Base-by-base conservation (phyloP, 495 filamentous ascomycete species). In the Hypoxylon subgilvum region DNA sequence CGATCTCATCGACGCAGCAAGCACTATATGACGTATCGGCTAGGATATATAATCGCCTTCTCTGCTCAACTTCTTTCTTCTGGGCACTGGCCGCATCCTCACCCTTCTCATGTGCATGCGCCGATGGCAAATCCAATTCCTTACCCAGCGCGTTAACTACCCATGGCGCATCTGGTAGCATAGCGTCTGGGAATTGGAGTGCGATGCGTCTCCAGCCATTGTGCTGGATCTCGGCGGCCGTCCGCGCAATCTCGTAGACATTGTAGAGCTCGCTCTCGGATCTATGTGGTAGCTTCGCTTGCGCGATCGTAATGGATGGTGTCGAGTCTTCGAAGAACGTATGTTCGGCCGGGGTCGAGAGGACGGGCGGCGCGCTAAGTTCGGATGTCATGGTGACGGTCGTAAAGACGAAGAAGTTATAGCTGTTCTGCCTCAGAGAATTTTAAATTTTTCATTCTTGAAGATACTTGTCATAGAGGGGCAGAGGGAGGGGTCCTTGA, bases 1-100 rank as follows among this genome's bases (percentile, higher is more conserved):
- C 95, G 38, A 97, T 88, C 72, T 99, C 94, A 58, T 99, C 94
- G 42, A 97, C 92, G 69, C 94, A 99, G 75, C 94, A 99, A 3
- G 92, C 84, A 36, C 94, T 93, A 72, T 97, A 99, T 1, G 92
- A 96, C 6, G 94, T 97, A 70, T 99, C 94, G 25, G 88, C 94
- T 31, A 99, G 80, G 56, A 99, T 95, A 63, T 86, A 94, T 19
- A 96, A 78, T 57, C 81, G 47, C 84, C 32, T 58, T 54, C 28
- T 63, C 39, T 36, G 45, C 39, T 41, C 35, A 31, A 35, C 60
- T 46, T 12, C 53, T 9, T 47, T 36, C 13, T 52, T 60, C 30
- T 48, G 34, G 19, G 42, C 35, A 1, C 10, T 13, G 3, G 4
- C 23, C 23, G 23, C 23, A 32, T 40, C 41, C 4, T 40, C n/a